phyloP scores from a whole-genome alignment of 2,329 filamentous ascomycete genomes.

The Arthrobotrys iridis region DNA sequence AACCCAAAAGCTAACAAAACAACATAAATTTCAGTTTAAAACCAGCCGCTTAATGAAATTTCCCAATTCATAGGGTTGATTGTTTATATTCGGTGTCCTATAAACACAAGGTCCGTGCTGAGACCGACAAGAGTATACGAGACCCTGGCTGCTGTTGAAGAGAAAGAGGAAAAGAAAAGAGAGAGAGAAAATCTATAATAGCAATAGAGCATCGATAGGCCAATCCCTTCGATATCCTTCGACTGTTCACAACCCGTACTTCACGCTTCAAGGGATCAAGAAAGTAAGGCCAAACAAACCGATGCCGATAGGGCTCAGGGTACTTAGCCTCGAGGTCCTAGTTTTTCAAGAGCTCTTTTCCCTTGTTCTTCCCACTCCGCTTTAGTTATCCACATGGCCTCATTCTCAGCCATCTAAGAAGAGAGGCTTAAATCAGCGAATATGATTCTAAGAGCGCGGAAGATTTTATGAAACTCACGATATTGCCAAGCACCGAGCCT shows the following conservation, averaged over 20 bases:
- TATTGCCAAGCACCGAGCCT: constrained; percentile 94
- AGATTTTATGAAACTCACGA: constrained; percentile 68
- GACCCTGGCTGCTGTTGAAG: no score
- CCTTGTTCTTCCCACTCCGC: constrained; percentile 97
- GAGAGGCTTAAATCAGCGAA: background rate
- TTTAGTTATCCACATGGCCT: constrained; percentile 98
- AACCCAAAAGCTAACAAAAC: no score
- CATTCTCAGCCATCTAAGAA: constrained; percentile 92
- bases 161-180: no score
- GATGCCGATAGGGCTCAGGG: background rate
- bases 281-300: background rate
- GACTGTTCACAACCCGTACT: background rate
- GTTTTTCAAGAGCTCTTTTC: constrained; percentile 82
- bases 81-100: no score
- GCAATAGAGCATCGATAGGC: no score
- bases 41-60: no score
- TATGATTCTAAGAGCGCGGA: background rate
- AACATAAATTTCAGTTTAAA: no score
- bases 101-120: no score
- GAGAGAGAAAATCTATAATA: no score
- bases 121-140: no score
- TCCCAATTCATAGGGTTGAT: no score
- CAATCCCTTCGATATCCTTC: no score
- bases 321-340: constrained; percentile 75
- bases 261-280: background rate